Conservation (phyloP, 176 grass and related monocot species). For the Hsuehochloa calcarea region DNA sequence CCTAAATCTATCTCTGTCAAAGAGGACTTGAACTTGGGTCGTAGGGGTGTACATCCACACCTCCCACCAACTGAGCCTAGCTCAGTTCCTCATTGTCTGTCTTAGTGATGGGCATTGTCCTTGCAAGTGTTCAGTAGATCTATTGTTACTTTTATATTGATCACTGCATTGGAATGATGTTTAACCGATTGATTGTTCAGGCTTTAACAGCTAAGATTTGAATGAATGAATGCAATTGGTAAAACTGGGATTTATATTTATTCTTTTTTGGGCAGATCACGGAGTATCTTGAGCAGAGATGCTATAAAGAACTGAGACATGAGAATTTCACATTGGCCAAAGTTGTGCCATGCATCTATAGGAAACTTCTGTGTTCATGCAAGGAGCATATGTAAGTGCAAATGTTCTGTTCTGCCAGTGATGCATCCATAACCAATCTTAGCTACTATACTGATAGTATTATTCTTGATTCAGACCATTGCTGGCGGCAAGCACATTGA, state of each 20-base stretch:
- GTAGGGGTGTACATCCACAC: too few species aligned
- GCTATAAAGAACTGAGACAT: constrained; percentile 88
- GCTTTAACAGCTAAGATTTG: neutral
- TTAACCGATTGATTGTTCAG: neutral
- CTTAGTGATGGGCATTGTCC: neutral
- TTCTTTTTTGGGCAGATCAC: constrained; percentile 58
- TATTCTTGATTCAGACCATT: constrained; percentile 65
- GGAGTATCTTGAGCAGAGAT: constrained; percentile 82
- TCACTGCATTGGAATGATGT: neutral
- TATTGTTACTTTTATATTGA: neutral
- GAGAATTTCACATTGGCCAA: constrained; percentile 69
- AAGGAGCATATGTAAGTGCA: constrained; percentile 80
- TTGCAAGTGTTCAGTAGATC: neutral
- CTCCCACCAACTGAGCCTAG: too few species aligned
- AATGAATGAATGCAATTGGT: neutral
- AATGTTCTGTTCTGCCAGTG: constrained; percentile 13
- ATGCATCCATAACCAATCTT: constrained; percentile 10
- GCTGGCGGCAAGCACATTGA: constrained; percentile 78
- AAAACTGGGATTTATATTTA: neutral
- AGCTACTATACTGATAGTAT: constrained; percentile 16
- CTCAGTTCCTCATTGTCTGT: too few species aligned
- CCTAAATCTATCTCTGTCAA: too few species aligned
- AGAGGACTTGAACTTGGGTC: too few species aligned
- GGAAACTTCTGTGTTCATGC: constrained; percentile 84
- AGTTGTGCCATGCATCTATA: constrained; percentile 83